A percentile compares a stretch with the other conserved stretches of the same genome.
Conservation (phyloP, 1,284 basidiomycete species). For the Trametes polyzona region DNA sequence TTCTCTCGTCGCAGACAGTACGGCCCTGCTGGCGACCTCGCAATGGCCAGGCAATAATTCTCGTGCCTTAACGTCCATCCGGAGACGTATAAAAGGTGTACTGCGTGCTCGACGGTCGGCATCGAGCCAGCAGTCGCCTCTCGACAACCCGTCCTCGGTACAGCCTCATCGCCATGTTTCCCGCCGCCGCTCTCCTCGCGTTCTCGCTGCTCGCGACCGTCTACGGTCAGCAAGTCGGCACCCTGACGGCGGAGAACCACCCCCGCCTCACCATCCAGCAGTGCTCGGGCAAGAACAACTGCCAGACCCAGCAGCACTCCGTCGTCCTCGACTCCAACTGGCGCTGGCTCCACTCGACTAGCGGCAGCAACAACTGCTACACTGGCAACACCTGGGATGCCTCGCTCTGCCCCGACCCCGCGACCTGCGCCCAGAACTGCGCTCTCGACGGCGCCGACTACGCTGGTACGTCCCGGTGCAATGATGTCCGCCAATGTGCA, state of each 20-base stretch:
- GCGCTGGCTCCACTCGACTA: constrained; percentile 42
- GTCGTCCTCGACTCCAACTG: constrained; percentile 44
- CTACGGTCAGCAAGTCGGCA: constrained; percentile 40
- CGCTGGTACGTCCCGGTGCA: constrained; percentile 31
- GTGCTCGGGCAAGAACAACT: constrained; percentile 28
- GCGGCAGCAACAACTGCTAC: constrained; percentile 42
- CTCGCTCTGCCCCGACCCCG: constrained; percentile 40
- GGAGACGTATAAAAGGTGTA: constrained; percentile 15
- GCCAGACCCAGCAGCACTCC: constrained; percentile 26
- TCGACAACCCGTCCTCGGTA: constrained; percentile 19
- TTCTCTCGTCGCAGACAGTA: neutral
- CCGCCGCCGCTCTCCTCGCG: constrained; percentile 30
- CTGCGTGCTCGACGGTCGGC: constrained; percentile 2
- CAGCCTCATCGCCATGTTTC: constrained; percentile 30
- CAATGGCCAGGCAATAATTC: neutral
- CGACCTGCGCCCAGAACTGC: constrained; percentile 51
- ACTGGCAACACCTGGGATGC: constrained; percentile 41
- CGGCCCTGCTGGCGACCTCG: neutral
- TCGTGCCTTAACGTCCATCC: neutral
- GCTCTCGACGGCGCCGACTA: constrained; percentile 65
- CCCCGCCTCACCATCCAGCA: constrained; percentile 36
- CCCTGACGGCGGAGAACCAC: constrained; percentile 39
- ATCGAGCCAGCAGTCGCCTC: constrained; percentile 22
- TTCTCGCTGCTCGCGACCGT: constrained; percentile 33
- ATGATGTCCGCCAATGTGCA: too few relatives aligned